Evolutionary conservation across 345 rosid species (phyloP).

Genomic region (Brassica rapa): DNA sequence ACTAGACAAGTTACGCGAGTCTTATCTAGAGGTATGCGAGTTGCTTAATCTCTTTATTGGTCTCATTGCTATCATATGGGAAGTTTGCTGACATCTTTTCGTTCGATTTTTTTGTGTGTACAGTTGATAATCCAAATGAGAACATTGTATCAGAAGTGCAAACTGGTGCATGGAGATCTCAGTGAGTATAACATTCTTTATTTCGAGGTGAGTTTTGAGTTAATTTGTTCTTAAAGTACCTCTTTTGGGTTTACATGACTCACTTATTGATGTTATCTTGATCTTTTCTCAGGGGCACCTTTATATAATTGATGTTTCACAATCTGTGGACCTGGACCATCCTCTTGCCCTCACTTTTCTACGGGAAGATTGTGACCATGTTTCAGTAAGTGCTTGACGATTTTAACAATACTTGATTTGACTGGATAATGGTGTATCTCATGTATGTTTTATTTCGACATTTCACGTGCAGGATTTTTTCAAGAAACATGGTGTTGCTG

Average conservation of each 20-base stretch:
- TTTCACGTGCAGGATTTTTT: slow-evolving; percentile 69
- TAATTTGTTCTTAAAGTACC: slow-evolving; percentile 12
- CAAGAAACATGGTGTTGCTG: slow-evolving; percentile 89
- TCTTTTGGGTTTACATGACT: neutral
- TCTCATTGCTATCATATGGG: neutral
- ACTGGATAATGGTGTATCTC: neutral
- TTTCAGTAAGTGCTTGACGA: slow-evolving; percentile 65
- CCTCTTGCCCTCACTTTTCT: slow-evolving; percentile 90
- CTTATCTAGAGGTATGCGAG: slow-evolving; percentile 77
- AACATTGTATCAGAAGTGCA: slow-evolving; percentile 84
- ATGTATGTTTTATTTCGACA: neutral
- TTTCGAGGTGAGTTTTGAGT: slow-evolving; percentile 62
- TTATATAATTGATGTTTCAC: slow-evolving; percentile 91
- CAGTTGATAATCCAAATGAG: slow-evolving; percentile 88
- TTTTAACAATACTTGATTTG: neutral
- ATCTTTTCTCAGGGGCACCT: slow-evolving; percentile 72
- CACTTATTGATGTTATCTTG: neutral
- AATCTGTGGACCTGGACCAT: slow-evolving; percentile 94
- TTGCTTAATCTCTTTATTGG: neutral
- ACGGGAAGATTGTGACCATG: slow-evolving; percentile 92
- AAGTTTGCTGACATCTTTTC: slow-evolving; percentile 7
- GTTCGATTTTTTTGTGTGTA: neutral
- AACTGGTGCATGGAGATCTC: slow-evolving; percentile 94
- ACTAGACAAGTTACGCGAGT: slow-evolving; percentile 78
- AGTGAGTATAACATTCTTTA: slow-evolving; percentile 96